Evolutionary conservation across 208 protist species (phyloP).

Genomic region (Trichomonas vaginalis): DNA sequence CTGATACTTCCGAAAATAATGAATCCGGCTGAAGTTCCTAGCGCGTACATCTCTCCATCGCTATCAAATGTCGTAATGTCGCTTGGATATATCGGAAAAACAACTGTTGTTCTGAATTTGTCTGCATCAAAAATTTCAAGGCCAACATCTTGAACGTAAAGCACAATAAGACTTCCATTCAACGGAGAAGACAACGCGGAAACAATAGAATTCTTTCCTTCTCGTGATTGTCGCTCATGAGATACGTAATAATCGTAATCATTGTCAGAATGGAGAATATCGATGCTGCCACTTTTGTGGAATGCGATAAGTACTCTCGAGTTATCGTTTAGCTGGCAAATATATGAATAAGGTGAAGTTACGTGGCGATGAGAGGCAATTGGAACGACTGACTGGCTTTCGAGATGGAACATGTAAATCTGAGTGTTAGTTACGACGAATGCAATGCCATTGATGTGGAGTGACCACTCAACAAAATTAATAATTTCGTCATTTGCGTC

Average conservation of each 20-base stretch:
- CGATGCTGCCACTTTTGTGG: not conserved
- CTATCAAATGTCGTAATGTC: not conserved
- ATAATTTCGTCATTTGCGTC: not conserved
- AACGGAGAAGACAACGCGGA: not conserved
- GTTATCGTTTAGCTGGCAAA: not conserved
- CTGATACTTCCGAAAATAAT: not conserved
- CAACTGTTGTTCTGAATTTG: no score
- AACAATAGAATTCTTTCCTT: not conserved
- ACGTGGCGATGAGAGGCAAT: not conserved
- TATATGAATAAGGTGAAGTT: not conserved
- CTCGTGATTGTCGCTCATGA: not conserved
- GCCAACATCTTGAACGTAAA: not conserved
- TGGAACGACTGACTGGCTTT: not conserved
- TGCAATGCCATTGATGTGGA: not conserved
- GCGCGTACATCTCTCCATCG: not conserved
- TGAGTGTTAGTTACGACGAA: not conserved
- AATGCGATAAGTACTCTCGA: not conserved
- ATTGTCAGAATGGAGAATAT: not conserved
- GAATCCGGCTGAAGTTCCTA: not conserved
- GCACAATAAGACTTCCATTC: not conserved
- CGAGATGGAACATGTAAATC: not conserved
- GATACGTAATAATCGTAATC: not conserved
- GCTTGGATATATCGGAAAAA: not conserved
- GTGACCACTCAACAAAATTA: not conserved
- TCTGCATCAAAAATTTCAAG: not conserved